Percentiles rank a stretch among this genome's conserved stretches.
These are phyloP conservation scores for Blakeslea trispora DNA, from an alignment of 371 early-diverging fungal genomes.

Conservation along the genomic window DNA sequence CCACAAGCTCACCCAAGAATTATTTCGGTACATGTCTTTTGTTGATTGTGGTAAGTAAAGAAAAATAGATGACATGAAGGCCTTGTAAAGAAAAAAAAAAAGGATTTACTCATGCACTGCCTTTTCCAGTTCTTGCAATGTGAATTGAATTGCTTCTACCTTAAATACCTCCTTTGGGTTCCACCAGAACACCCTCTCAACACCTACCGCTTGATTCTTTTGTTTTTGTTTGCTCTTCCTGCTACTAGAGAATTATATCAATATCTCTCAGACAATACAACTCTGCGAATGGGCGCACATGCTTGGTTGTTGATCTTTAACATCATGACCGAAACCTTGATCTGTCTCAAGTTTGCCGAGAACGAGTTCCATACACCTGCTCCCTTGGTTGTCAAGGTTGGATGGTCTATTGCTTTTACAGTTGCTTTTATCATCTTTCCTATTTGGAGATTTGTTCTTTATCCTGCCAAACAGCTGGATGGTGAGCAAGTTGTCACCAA, in stretches of 20 bases:
- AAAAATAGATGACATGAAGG: no score
- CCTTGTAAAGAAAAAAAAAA: no score
- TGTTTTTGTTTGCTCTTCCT: conserved; percentile 86
- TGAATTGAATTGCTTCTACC: conserved; percentile 93
- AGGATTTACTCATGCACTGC: no score
- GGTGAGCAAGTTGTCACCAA: conserved; percentile 9
- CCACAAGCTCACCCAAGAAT: conserved; percentile 77
- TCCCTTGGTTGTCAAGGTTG: conserved; percentile 72
- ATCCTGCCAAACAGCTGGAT: conserved; percentile 20
- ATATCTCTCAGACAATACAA: conserved; percentile 76
- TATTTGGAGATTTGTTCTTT: conserved; percentile 68
- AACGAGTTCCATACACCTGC: conserved; percentile 85
- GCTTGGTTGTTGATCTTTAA: conserved; percentile 89
- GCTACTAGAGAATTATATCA: conserved; percentile 91
- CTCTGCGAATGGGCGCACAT: conserved; percentile 83
- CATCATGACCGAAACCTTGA: conserved; percentile 86
- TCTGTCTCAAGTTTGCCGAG: conserved; percentile 85
- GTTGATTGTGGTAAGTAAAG: conserved; percentile 54
- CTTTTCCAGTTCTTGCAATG: conserved; percentile 65
- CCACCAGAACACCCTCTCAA: conserved; percentile 89
- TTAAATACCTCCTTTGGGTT: conserved; percentile 93
- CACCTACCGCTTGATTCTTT: conserved; percentile 72
- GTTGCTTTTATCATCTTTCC: conserved; percentile 67
- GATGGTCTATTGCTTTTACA: conserved; percentile 70
- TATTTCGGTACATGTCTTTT: conserved; percentile 71